Evolutionary conservation across 2,329 filamentous ascomycete species (phyloP).

Genomic region (Penicillium sp.): DNA sequence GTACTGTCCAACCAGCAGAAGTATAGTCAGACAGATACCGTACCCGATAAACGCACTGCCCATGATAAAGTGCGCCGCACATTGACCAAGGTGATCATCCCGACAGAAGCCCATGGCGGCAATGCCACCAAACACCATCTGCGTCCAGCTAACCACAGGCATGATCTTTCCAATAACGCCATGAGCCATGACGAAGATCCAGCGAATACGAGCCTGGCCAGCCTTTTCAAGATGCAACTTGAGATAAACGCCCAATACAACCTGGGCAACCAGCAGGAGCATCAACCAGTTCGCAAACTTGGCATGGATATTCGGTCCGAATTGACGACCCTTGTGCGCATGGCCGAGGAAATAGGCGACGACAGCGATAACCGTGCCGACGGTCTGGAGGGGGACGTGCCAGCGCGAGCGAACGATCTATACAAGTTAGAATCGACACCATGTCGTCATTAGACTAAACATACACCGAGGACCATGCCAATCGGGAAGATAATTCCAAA

Average conservation of each 20-base stretch:
- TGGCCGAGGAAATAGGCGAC: conserved; percentile 90
- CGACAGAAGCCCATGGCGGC: conserved; percentile 89
- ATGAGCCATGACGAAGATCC: conserved; percentile 66
- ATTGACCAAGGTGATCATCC: conserved; percentile 86
- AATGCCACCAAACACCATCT: conserved; percentile 95
- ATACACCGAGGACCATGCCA: conserved; percentile 90
- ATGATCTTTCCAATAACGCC: conserved; percentile 80
- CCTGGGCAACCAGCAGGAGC: conserved; percentile 70
- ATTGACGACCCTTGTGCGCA: conserved; percentile 81
- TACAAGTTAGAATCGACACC: not conserved
- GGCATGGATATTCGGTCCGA: conserved; percentile 74
- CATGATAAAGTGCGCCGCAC: conserved; percentile 97
- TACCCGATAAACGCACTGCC: conserved; percentile 94
- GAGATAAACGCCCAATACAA: conserved; percentile 77
- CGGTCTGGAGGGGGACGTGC: conserved; percentile 84
- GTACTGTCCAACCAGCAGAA: conserved; percentile 80
- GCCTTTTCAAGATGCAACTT: conserved; percentile 84
- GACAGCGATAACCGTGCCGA: conserved; percentile 70
- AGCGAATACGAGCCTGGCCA: conserved; percentile 72
- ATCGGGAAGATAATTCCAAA: conserved; percentile 91
- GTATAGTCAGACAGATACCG: conserved; percentile 77
- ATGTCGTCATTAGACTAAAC: conserved; percentile 26
- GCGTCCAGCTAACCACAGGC: conserved; percentile 80
- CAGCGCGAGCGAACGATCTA: conserved; percentile 85
- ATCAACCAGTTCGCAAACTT: conserved; percentile 76